Conservation (phyloP, 495 filamentous ascomycete genomes). For the Penicillium desertorum region DNA sequence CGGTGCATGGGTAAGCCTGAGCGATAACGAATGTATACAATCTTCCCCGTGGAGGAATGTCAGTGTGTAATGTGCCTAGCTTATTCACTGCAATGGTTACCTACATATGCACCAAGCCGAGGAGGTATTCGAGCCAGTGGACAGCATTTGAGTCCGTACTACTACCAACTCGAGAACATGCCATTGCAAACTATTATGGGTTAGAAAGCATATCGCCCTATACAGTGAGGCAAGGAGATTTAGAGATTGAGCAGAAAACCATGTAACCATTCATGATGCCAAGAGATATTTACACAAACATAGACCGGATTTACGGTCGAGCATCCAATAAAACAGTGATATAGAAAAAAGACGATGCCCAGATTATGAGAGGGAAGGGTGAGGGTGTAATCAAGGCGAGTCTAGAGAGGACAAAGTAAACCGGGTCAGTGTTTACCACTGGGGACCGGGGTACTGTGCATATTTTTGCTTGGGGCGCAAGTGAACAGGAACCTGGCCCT, state of each 20-base stretch:
- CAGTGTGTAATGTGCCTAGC: not conserved
- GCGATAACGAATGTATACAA: not conserved
- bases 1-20: not conserved
- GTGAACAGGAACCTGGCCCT: slow-evolving; percentile 77
- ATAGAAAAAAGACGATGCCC: slow-evolving; percentile 26
- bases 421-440: slow-evolving; percentile 35
- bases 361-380: slow-evolving; percentile 13
- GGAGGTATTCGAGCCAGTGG: not conserved
- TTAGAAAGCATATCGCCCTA: not conserved
- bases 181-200: not conserved
- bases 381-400: slow-evolving; percentile 15
- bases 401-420: slow-evolving; percentile 16
- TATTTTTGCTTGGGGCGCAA: slow-evolving; percentile 76
- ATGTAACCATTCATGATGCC: slow-evolving; percentile 43
- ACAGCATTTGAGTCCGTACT: not conserved
- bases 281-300: slow-evolving; percentile 49
- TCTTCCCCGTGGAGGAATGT: not conserved
- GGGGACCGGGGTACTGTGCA: slow-evolving; percentile 50
- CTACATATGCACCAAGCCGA: slow-evolving; percentile 1
- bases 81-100: not conserved
- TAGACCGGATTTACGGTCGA: slow-evolving; percentile 27
- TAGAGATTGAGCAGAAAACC: slow-evolving; percentile 25
- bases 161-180: not conserved
- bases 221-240: not conserved
- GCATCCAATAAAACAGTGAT: slow-evolving; percentile 26